Conservation (phyloP, 805 yeast species). For the Yamadazyma sp. region DNA sequence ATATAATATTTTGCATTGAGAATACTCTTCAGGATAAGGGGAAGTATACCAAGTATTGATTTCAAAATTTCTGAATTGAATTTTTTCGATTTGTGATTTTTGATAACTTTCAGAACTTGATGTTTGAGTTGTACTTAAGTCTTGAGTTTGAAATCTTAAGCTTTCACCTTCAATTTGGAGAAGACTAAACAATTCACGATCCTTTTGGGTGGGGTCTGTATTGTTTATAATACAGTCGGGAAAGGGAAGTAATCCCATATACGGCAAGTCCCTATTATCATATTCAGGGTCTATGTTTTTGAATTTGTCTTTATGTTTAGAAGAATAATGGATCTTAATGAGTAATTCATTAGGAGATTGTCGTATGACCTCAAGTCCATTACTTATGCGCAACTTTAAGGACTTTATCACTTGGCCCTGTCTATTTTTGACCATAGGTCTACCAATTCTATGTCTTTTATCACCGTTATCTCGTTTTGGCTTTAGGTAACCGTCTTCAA, state of each 20-base stretch:
- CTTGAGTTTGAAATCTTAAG: constrained; percentile 16
- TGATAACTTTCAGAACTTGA: constrained; percentile 1
- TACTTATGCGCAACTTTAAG: not conserved
- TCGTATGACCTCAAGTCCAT: not conserved
- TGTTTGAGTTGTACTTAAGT: not conserved
- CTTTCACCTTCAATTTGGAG: constrained; percentile 38
- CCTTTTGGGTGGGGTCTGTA: constrained; percentile 58
- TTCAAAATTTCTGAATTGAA: constrained; percentile 69
- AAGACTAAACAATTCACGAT: constrained; percentile 47
- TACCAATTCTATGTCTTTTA: not conserved
- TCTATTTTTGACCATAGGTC: not conserved
- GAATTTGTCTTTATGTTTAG: constrained; percentile 2
- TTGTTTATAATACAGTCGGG: constrained; percentile 56
- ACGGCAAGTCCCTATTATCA: constrained; percentile 47
- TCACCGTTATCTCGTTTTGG: not conserved
- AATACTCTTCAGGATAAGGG: constrained; percentile 88
- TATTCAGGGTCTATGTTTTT: constrained; percentile 10
- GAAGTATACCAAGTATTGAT: constrained; percentile 91
- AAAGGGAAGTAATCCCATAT: constrained; percentile 58
- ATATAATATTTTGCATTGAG: constrained; percentile 57
- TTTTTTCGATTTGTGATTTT: constrained; percentile 47
- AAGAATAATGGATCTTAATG: constrained; percentile 1
- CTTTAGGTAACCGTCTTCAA: no score
- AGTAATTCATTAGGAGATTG: not conserved
- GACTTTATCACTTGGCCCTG: not conserved